Evolutionary conservation across 2,329 filamentous ascomycete genomes (phyloP).

Genomic region (Coniochaeta prunicola): DNA sequence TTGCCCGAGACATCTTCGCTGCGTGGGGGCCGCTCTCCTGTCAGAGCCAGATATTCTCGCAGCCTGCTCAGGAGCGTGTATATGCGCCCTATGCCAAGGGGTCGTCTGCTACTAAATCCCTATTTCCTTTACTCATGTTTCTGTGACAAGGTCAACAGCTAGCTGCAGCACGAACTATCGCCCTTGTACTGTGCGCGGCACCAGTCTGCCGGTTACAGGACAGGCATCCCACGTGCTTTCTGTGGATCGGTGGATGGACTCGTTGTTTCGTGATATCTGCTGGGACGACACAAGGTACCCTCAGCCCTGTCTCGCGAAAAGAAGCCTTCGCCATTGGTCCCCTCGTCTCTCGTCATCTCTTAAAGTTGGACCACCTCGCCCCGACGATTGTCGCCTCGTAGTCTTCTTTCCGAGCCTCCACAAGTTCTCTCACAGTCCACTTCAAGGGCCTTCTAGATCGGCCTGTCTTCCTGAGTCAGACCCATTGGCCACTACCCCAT

Average conservation of each 20-base stretch:
- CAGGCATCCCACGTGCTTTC: neutral
- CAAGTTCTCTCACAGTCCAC: neutral
- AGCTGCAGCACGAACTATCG: too few species aligned
- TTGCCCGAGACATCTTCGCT: too few species aligned
- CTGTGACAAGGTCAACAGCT: too few species aligned
- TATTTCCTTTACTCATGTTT: too few species aligned
- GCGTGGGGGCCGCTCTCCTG: too few species aligned
- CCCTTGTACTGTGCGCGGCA: neutral
- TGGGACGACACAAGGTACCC: neutral
- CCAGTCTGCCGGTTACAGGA: neutral
- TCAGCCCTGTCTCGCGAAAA: neutral
- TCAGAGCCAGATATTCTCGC: too few species aligned
- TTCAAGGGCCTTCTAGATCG: neutral
- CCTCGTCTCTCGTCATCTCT: neutral
- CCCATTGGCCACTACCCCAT: neutral
- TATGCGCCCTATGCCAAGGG: too few species aligned
- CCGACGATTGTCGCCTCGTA: neutral
- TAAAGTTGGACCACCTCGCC: neutral
- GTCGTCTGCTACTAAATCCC: too few species aligned
- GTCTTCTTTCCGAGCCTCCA: neutral
- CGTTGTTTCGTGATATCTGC: neutral
- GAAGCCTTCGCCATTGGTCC: neutral
- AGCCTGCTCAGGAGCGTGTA: too few species aligned
- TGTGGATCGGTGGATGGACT: neutral
- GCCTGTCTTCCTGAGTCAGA: neutral